Conservation (phyloP, 2,329 filamentous ascomycete genomes). For the Colletotrichum costaricense region DNA sequence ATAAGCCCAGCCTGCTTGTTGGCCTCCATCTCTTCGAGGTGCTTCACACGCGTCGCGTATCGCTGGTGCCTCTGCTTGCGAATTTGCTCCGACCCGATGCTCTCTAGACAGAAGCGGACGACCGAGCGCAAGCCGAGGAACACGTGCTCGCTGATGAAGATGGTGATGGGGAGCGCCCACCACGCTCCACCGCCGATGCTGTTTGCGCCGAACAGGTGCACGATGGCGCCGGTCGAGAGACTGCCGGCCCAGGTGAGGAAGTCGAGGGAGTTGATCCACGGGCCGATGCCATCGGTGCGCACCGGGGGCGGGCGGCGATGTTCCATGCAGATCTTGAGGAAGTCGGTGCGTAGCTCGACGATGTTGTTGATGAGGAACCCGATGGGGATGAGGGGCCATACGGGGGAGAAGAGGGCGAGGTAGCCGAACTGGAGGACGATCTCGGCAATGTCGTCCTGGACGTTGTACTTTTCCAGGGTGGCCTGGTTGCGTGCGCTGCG, state of each 20-base stretch:
- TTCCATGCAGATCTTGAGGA: slow-evolving; percentile 80
- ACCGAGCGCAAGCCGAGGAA: slow-evolving; percentile 70
- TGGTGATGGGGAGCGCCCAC: slow-evolving; percentile 74
- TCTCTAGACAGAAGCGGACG: slow-evolving; percentile 49
- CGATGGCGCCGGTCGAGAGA: slow-evolving; percentile 77
- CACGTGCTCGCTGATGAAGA: slow-evolving; percentile 80
- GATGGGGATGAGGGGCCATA: slow-evolving; percentile 79
- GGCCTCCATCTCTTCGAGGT: slow-evolving; percentile 54
- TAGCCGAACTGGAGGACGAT: slow-evolving; percentile 82
- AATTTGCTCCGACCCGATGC: slow-evolving; percentile 53
- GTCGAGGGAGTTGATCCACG: slow-evolving; percentile 76
- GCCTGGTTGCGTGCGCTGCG: slow-evolving; percentile 74
- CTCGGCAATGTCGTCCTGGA: slow-evolving; percentile 78
- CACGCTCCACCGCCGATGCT: slow-evolving; percentile 66
- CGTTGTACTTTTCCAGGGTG: slow-evolving; percentile 76
- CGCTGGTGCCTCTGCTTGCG: slow-evolving; percentile 52
- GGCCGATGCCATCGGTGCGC: slow-evolving; percentile 79
- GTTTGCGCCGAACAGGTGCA: slow-evolving; percentile 76
- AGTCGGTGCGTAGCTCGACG: slow-evolving; percentile 81
- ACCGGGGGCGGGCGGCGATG: slow-evolving; percentile 77
- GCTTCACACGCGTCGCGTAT: slow-evolving; percentile 49
- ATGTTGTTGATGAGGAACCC: slow-evolving; percentile 83
- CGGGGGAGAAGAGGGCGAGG: slow-evolving; percentile 77
- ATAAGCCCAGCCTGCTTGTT: slow-evolving; percentile 47
- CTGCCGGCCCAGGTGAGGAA: slow-evolving; percentile 80